Percentiles rank a stretch among this genome's conserved stretches.
These are phyloP conservation scores for Paraphoma sp. DNA, from an alignment of 2,329 filamentous ascomycete genomes.

Conservation along the genomic window DNA sequence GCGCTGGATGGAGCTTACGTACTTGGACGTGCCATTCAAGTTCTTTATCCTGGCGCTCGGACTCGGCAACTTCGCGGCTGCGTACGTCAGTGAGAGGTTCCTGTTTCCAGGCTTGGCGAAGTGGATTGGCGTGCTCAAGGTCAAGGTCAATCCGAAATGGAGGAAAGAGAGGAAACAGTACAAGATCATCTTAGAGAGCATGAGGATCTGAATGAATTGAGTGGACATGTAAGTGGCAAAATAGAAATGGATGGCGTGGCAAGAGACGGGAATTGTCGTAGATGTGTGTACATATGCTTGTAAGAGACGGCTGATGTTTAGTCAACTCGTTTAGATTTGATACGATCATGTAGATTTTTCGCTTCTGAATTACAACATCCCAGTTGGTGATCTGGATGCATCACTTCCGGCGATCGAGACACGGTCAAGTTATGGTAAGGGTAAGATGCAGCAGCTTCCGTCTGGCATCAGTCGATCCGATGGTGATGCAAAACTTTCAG, in stretches of 20 bases:
- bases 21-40: slow-evolving; percentile 75
- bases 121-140: slow-evolving; percentile 67
- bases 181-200: slow-evolving; percentile 68
- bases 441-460: no score
- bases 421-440: no score
- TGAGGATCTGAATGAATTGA: slow-evolving; percentile 27
- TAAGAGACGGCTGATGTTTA: no score
- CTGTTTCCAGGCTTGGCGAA: slow-evolving; percentile 74
- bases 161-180: slow-evolving; percentile 86
- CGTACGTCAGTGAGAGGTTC: slow-evolving; percentile 75
- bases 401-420: no score
- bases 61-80: slow-evolving; percentile 68
- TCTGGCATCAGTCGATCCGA: no score
- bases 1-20: slow-evolving; percentile 84
- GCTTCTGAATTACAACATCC: no score
- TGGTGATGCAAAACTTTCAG: no score
- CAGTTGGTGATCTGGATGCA: no score
- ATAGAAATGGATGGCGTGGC: neutral
- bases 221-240: neutral
- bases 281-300: no score
- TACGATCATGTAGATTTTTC: no score
- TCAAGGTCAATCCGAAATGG: slow-evolving; percentile 56
- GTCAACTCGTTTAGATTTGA: no score
- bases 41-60: slow-evolving; percentile 75
- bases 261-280: no score